Base-by-base conservation (phyloP, 2,329 filamentous ascomycete species). In the Colletotrichum sp. region DNA sequence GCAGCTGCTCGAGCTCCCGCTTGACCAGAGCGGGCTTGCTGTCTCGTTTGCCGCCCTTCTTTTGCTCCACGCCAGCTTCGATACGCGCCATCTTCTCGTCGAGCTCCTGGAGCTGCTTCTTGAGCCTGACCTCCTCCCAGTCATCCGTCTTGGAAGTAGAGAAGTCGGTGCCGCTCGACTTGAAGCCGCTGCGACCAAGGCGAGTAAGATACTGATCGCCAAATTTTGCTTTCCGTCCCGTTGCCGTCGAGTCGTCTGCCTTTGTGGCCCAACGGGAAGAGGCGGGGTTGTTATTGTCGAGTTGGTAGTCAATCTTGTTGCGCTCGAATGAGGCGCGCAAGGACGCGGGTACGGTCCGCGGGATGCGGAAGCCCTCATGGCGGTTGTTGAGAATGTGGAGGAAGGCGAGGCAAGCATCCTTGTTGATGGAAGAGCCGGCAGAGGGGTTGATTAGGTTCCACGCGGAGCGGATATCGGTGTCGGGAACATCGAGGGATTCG, bases 381-480 rank as follows among this genome's bases (percentile, higher is more conserved):
- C 97, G 92, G 88, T 97, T 95, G 87, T 98, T 98, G 72, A 99
- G 93, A 81, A 99, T 98, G 86, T 99, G 97, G 64, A 99, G 90
- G 86, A 99, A 99, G 18, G 96, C 96, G 52, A 99, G 92, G 77
- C 93, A 94, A 66, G 97, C 96, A 85, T 99, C 96, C 87, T 99
- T 99, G 85, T 96, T 96, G 84, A 99, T 97, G 66, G 93, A 92
- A 32, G 93, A 89, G 28, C 91, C 90, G 71, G 95, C 95, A 32
- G 95, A 96, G 7, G 96, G 97, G 87, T 99, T 99, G 81, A 99
- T 95, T 21, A 99, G 91, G 86, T 99, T 99, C 96, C 97, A 99
- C 10, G 96, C 96, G 21, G 94, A 97, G 80, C 95, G 93, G 78
- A 98, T 90, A 83, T 99, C 96, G 68, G 92, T 93, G 82, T 94